phyloP scores from a whole-genome alignment of 2,329 filamentous ascomycete genomes.

The Blastomyces gilchristii region DNA sequence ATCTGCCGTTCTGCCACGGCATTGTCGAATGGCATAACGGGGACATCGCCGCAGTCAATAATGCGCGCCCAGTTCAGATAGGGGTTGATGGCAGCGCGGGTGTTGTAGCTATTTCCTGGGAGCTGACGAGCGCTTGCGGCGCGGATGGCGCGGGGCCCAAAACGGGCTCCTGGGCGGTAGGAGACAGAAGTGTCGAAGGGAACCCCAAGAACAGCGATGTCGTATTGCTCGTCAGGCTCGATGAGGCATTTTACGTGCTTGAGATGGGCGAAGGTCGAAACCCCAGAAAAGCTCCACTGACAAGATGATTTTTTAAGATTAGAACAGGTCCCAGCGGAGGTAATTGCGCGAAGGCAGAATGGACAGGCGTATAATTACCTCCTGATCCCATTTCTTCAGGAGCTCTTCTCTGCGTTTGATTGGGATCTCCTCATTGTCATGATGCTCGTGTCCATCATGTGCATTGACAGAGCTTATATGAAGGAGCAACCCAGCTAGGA shows the following conservation, averaged over 20 bases:
- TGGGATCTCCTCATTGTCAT: conserved; percentile 31
- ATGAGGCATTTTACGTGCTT: conserved; percentile 59
- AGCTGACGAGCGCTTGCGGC: conserved; percentile 74
- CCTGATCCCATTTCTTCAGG: conserved; percentile 39
- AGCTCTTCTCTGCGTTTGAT: conserved; percentile 34
- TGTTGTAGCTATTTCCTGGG: conserved; percentile 70
- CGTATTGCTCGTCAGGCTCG: conserved; percentile 52
- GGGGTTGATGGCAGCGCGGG: conserved; percentile 70
- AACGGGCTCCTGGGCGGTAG: conserved; percentile 63
- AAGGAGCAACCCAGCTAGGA: conserved; percentile 25
- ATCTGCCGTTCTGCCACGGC: conserved; percentile 70
- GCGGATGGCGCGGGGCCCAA: conserved; percentile 79
- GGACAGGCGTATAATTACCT: conserved; percentile 24
- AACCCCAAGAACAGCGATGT: conserved; percentile 62
- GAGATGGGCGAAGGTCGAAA: conserved; percentile 65
- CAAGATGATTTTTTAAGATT: conserved; percentile 6
- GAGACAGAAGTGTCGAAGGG: conserved; percentile 66
- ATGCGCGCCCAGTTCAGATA: conserved; percentile 69
- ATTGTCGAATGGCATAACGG: conserved; percentile 79
- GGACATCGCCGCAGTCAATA: conserved; percentile 84
- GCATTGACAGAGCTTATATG: conserved; percentile 25
- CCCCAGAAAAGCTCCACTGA: conserved; percentile 59
- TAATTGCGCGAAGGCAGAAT: not conserved
- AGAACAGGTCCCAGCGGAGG: not conserved
- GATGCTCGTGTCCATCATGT: conserved; percentile 31